Base-by-base conservation (phyloP, 129 eudicot genomes). In the Centella asiatica region DNA sequence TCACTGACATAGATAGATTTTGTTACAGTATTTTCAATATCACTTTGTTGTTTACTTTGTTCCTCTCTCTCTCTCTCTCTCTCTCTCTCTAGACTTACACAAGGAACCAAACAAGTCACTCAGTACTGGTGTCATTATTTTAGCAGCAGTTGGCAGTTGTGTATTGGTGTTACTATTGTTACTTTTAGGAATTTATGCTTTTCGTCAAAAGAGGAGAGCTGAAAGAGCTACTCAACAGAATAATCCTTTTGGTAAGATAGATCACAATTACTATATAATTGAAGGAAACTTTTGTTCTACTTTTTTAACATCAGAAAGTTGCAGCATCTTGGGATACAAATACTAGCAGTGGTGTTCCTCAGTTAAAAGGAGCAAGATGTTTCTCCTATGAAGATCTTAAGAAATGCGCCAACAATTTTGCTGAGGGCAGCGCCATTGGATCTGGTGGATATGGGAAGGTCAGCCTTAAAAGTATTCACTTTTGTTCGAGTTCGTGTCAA, bases 361-460 rank as follows among this genome's bases (percentile, higher is more conserved):
- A 84, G 71, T 28, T 84, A 36, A 88, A 76, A 80, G 94, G 89
- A 71, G 81, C 79, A 26, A 77, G 76, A 73, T 58, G 62, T 42
- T 84, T 81, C 81, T 68, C 94, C 3, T 84, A 71, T 74, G 85
- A 77, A 47, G 96, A 84, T 32, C 71, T 88, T 57, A 81, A 67
- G 69, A 85, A 65, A 65, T 76, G 52, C 74, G 84, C 96, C 6
- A 75, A 84, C 61, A 81, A 79, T 59, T 88, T 88, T 65, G 66
- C 86, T 8, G 80, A 76, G 23, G 25, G n/a, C 8, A 78, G 80
- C 63, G 78, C 72, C 62, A 75, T 84, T 42, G 96, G 96, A 67
- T 28, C 72, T 2, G 96, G 96, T 55, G 96, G 96, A 51, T 88
- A 88, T 74, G 96, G 95, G 50, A 80, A 74, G 90, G 90, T 86